Conservation (phyloP, 371 early-diverging fungal species). For the Mucor ambiguus region DNA sequence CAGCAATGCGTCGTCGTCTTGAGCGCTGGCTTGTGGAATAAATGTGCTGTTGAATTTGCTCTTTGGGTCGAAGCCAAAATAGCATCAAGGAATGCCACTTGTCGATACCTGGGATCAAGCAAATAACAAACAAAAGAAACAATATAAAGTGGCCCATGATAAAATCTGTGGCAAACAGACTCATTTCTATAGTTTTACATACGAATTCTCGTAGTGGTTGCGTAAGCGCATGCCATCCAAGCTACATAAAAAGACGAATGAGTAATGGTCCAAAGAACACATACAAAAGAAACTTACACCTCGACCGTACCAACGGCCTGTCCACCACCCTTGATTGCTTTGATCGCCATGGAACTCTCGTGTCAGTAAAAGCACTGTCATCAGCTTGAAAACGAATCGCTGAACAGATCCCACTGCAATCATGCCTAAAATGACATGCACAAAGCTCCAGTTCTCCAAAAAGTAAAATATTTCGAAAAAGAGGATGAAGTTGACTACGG, state of each 20-base stretch:
- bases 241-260: constrained; percentile 16
- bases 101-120: constrained; percentile 74
- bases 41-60: constrained; percentile 77
- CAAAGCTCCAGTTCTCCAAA: constrained; percentile 66
- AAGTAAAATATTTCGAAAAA: constrained; percentile 68
- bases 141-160: constrained; percentile 72
- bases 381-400: constrained; percentile 65
- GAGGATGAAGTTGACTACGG: constrained; percentile 62
- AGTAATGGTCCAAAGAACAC: background rate
- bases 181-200: constrained; percentile 87
- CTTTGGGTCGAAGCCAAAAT: constrained; percentile 79
- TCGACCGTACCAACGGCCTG: constrained; percentile 80
- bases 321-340: constrained; percentile 88
- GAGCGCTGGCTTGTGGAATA: constrained; percentile 65
- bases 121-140: constrained; percentile 66
- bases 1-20: constrained; percentile 58
- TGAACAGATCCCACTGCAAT: constrained; percentile 65
- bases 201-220: constrained; percentile 78
- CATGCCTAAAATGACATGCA: constrained; percentile 69
- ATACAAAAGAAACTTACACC: constrained; percentile 44
- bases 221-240: constrained; percentile 66
- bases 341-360: constrained; percentile 77
- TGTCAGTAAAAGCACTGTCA: constrained; percentile 70
- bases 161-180: constrained; percentile 81
- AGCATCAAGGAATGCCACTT: constrained; percentile 80